These are phyloP conservation scores for Penicillium verhagenii DNA, from an alignment of 495 filamentous ascomycete species.

Conservation along the genomic window DNA sequence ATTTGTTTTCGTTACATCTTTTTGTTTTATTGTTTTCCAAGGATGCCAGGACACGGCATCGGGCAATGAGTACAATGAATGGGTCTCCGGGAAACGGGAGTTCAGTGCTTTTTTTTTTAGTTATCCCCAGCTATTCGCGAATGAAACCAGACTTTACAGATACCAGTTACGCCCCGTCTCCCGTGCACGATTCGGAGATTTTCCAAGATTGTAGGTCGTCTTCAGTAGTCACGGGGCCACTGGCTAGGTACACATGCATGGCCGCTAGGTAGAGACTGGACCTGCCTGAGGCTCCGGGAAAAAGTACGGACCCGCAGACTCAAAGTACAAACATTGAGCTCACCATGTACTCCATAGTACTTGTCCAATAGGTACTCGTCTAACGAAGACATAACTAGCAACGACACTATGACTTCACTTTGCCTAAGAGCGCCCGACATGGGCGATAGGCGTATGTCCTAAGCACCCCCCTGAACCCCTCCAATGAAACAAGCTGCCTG, in stretches of 20 bases:
- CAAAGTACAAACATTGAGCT: too few species aligned
- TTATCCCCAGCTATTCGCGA: conserved; percentile 4
- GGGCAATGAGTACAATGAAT: conserved; percentile 31
- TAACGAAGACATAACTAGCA: too few species aligned
- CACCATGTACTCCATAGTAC: too few species aligned
- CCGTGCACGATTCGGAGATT: neutral
- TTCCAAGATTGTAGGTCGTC: too few species aligned
- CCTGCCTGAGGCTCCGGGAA: neutral
- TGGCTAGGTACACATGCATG: too few species aligned
- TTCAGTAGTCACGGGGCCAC: too few species aligned
- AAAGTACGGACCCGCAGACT: neutral
- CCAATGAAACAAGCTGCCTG: neutral
- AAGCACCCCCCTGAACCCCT: neutral
- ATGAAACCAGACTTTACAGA: neutral
- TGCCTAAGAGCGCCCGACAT: neutral
- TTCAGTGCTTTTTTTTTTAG: conserved; percentile 29
- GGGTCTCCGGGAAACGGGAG: conserved; percentile 32
- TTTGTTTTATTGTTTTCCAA: conserved; percentile 5
- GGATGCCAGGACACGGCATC: conserved; percentile 14
- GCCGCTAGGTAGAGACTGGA: too few species aligned
- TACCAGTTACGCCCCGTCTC: too few species aligned
- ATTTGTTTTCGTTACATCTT: neutral
- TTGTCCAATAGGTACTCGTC: neutral
- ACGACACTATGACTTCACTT: neutral
- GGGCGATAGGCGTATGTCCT: neutral